Base-by-base conservation (phyloP, 1,139 yeast genomes). In the Blastobotrys raffinosifermentans region DNA sequence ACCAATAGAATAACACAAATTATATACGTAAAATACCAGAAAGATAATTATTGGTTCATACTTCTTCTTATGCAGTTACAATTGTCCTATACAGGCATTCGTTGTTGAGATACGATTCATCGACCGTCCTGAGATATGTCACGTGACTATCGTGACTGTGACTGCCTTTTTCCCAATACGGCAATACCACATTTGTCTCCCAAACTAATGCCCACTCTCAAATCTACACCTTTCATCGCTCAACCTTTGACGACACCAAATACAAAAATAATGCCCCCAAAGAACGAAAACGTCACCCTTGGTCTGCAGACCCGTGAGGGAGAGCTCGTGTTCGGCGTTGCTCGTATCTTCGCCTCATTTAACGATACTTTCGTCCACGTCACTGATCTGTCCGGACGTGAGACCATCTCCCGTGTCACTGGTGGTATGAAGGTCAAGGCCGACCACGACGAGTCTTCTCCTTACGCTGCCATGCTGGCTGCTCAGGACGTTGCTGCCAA, bases 401-500 rank as follows among this genome's bases (percentile, higher is more conserved):
- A 93, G 79, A 93, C 99, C 77, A 91, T 93, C 69, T 82, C 96
- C 77, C 87, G 98, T 79, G 96, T 93, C 60, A 93, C 99, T 69
- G 98, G 99, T 80, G 99, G 99, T 80, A 93, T 93, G 98, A 93
- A 93, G 81, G 99, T 93, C 71, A 93, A 93, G 82, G 98, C 98
- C 64, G 99, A 93, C 77, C 87, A 96, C 80, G 99, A 93, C 70
- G 98, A 93, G 80, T 91, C 98, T 53, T 86, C 98, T 58, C 98
- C 99, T 72, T 93, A 93, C 82, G 99, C 99, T 67, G 98, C 97
- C 67, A 93, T 93, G 99, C 83, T 93, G 80, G 99, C 99, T 70
- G 98, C 99, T 57, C 99, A 93, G 79, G 99, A 93, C 66, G 99
- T 85, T 66, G 98, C 98, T 66, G 93, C 72, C 61, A 86, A 83